Base-by-base conservation (phyloP, 2,329 filamentous ascomycete species). In the Calonectria hawksworthii region DNA sequence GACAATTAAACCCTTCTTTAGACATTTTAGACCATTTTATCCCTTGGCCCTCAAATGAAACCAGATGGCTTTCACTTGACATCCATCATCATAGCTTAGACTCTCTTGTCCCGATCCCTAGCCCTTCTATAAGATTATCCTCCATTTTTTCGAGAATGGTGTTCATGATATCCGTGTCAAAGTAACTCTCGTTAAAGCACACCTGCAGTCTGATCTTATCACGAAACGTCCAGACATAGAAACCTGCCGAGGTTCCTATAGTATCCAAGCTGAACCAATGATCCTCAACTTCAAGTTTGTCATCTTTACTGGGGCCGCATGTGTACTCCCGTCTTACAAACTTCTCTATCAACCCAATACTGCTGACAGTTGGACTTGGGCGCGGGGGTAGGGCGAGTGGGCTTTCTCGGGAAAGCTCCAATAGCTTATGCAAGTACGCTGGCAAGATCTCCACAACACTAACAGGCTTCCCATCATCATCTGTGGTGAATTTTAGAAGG, bases 221-320 rank as follows among this genome's bases (percentile, higher is more conserved):
- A 16, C 51, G 51, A 54, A 54, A 54, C 51, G 51, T 54, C 51
- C 51, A 54, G 26, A 54, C 51, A 54, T 54, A 54, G 51, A 54
- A 54, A 9, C 51, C 26, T 32, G 51, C 51, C 32, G 51, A 54
- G 5, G 51, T 54, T 32, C 51, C 51, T 21, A 54, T 23, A 2
- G 26, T 54, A 32, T 54, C 51, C 51, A 54, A 18, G 51, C 51
- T 54, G 26, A 54, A 54, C 51, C 51, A 54, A 54, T 16, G 26
- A 10, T 54, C 51, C 9, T 54, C 51, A 30, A 30, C 26, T 54
- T 54, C 51, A 32, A 54, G 51, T 10, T 54, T 54, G 26, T 54
- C 26, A 54, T 54, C 51, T 8, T 21, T 30, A 0, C 26, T 14
- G 28, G 26, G 26, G 18, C 51, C 51, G 13, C 51, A 54, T 13